Evolutionary conservation across 352 stramenopile species (phyloP), one percentile per base, ranked within the genome.

Genomic region (Phytophthora sojae): DNA sequence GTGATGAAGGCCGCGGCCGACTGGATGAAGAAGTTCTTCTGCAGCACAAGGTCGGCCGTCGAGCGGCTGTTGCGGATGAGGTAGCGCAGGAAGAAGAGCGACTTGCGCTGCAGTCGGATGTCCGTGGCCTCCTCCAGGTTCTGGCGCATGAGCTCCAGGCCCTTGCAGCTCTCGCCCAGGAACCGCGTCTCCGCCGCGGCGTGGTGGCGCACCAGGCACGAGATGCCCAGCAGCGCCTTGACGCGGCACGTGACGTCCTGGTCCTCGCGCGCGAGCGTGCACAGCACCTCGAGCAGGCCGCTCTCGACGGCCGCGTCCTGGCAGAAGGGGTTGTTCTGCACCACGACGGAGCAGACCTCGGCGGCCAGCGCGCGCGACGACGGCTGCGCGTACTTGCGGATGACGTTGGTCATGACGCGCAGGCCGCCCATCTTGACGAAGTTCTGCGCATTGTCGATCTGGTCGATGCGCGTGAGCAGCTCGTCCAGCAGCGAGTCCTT

Each of bases 361-460:
- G 87, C 88, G 0, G 89, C 89, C 23, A 93, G 60, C 11, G 88
- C 85, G 17, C 89, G 83, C 17, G 86, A 88, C 6, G 77, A 82
- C 0, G 77, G 67, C 23, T 79, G 83, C 23, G 73, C 56, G 64
- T 90, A 85, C 56, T 83, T 69, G 15, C 86, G 56, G 52, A 96
- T 89, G 29, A 95, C 76, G 29, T 79, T 80, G 0, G 77, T 81
- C 56, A 95, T 76, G 50, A 89, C 80, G 1, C 67, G 64, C 19
- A 96, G 67, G 0, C 88, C 89, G 17, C 89, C 76, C 82, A 92
- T 92, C 77, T 96, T 96, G 68, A 89, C 78, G 49, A 96, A 95
- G 79, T 94, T 95, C 76, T 92, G 90, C 35, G 89, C 88, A 39
- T 93, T 95, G 78, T 96, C 89, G 55, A 96, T 93, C 77, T 96